Conservation (phyloP, 2,329 filamentous ascomycete genomes). For the Didymella arachidicola region DNA sequence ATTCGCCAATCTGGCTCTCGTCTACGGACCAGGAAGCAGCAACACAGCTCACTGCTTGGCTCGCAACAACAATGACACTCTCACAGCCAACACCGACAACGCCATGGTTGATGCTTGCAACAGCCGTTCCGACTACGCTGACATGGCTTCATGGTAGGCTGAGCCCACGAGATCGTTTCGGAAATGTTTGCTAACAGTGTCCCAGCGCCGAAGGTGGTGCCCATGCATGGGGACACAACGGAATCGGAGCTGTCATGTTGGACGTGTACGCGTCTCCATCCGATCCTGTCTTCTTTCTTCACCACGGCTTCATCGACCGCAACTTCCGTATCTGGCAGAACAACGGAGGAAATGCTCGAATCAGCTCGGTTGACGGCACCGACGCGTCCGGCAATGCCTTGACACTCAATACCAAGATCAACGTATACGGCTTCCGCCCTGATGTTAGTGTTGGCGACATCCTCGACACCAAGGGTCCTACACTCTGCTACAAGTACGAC, state of each 20-base stretch:
- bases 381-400: slow-evolving; percentile 35
- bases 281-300: slow-evolving; percentile 38
- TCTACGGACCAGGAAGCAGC: slow-evolving; percentile 39
- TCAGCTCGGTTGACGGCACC: slow-evolving; percentile 52
- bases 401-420: slow-evolving; percentile 40
- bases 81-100: slow-evolving; percentile 38
- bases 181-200: neutral
- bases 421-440: slow-evolving; percentile 38
- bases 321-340: slow-evolving; percentile 61
- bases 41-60: slow-evolving; percentile 44
- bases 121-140: slow-evolving; percentile 31
- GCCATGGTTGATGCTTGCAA: slow-evolving; percentile 42
- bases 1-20: slow-evolving; percentile 44
- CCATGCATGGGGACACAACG: slow-evolving; percentile 49
- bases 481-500: slow-evolving; percentile 48
- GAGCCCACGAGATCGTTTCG: too few relatives aligned
- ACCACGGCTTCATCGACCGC: slow-evolving; percentile 58
- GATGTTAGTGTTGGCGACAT: slow-evolving; percentile 40
- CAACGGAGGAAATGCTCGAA: slow-evolving; percentile 28
- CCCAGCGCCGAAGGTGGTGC: slow-evolving; percentile 34
- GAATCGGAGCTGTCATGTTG: slow-evolving; percentile 46
- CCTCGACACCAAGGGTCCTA: slow-evolving; percentile 34
- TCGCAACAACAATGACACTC: slow-evolving; percentile 34
- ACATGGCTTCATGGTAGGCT: slow-evolving; percentile 37
- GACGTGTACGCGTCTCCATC: slow-evolving; percentile 44